A percentile compares a stretch with the other conserved stretches of the same genome.
Evolutionary conservation across 2,329 filamentous ascomycete species (phyloP).

Genomic region (Ophiocordyceps robertsii): DNA sequence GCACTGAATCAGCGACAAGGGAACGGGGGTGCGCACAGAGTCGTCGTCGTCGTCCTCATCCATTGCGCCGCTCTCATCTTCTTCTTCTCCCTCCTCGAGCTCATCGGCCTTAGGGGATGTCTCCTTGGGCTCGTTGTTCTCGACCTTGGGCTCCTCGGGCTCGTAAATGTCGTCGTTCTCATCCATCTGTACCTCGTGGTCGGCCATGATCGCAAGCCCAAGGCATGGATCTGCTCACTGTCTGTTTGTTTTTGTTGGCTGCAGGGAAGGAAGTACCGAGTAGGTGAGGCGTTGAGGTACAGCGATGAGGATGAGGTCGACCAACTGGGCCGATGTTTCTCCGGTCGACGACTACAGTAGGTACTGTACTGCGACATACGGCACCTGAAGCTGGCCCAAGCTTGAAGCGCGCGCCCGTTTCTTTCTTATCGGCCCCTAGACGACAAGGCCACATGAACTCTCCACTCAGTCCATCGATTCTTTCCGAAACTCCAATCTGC

Average conservation of each 20-base stretch:
- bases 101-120: constrained; percentile 32
- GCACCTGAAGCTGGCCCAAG: neutral
- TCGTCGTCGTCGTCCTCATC: constrained; percentile 46
- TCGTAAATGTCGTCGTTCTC: constrained; percentile 57
- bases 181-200: constrained; percentile 46
- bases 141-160: constrained; percentile 38
- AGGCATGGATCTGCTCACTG: neutral
- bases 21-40: constrained; percentile 9
- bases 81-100: constrained; percentile 50
- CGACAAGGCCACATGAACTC: neutral
- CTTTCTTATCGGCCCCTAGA: neutral
- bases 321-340: constrained; percentile 14
- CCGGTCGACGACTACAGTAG: constrained; percentile 7
- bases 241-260: neutral
- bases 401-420: neutral
- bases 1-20: neutral
- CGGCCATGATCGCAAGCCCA: constrained; percentile 2
- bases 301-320: too few species aligned
- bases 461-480: neutral
- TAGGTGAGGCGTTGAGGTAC: neutral
- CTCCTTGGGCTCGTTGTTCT: constrained; percentile 17
- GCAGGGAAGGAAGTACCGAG: neutral
- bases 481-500: neutral
- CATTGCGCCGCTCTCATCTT: constrained; percentile 47
- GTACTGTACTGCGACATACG: too few species aligned